Base-by-base conservation (phyloP, 2,329 filamentous ascomycete genomes). In the Clonostachys chloroleuca region DNA sequence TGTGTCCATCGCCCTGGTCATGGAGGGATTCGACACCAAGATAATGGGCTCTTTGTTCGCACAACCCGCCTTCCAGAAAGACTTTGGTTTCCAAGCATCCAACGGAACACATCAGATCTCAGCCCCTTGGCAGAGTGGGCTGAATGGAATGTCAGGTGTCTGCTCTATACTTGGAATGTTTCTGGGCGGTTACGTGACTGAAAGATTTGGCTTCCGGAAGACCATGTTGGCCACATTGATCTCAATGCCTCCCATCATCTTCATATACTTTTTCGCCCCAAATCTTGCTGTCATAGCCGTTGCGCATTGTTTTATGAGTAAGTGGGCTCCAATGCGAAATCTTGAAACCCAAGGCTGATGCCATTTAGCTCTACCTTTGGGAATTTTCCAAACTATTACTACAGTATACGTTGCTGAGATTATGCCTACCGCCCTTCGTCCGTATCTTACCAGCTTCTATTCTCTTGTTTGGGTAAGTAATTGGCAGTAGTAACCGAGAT, bases 81-180 rank as follows among this genome's bases (percentile, higher is more conserved):
- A 57, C 24, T 63, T 58, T 34, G 59, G 46, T 17, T 12, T 34
- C 14, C 37, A 13, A 20, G 16, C 39, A 30, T 6, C 42, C n/a
- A 20, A 42, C 24, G 49, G 43, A 36, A 24, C 46, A 12, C 45
- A 48, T n/a, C 20, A 48, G 14, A 48, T 48, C 33, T 57, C 63
- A 5, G 64, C 66, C 1, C 51, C 63, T 14, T 74, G 72, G 72
- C 70, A 74, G 52, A 61, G 68, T 8, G 69, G 63, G 5, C 53
- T 74, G 2, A 59, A 57, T 13, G 70, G 68, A 36, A 70, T 63
- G 6, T 61, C 64, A 1, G 53, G 61, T 14, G 62, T 65, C 10
- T 71, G 72, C 4, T 61, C 66, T 34, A 67, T 75, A 12, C 30
- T 73, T 4, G 72, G 72, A 1, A 57, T 71, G 5, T 55, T 70